Evolutionary conservation across 768 basidiomycete species (phyloP).

Genomic region (Boletus sp.): DNA sequence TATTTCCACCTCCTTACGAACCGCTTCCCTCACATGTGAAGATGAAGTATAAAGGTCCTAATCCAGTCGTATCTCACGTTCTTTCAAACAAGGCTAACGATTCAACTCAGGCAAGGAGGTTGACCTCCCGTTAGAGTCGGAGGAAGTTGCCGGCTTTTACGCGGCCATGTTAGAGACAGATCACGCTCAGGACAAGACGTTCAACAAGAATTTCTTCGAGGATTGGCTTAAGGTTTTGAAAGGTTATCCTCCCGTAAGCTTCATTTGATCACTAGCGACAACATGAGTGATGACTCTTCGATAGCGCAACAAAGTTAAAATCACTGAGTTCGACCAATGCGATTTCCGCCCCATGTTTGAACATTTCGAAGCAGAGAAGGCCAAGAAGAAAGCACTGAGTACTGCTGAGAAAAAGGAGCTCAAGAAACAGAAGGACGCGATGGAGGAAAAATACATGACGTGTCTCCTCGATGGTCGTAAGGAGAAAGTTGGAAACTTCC

Average conservation of each 20-base stretch:
- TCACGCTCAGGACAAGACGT: slow-evolving; percentile 83
- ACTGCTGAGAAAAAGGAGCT: slow-evolving; percentile 86
- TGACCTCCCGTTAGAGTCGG: slow-evolving; percentile 78
- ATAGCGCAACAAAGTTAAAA: slow-evolving; percentile 71
- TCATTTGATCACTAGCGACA: slow-evolving; percentile 4
- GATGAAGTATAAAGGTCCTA: slow-evolving; percentile 92
- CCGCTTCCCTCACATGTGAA: slow-evolving; percentile 78
- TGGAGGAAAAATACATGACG: slow-evolving; percentile 80
- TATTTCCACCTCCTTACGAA: slow-evolving; percentile 95
- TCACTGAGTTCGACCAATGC: slow-evolving; percentile 74
- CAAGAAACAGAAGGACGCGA: slow-evolving; percentile 80
- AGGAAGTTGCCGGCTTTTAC: slow-evolving; percentile 98
- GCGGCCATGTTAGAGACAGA: slow-evolving; percentile 90
- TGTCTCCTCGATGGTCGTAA: slow-evolving; percentile 95
- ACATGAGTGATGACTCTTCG: slow-evolving; percentile 7
- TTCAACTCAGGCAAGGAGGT: slow-evolving; percentile 64
- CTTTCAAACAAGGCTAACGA: slow-evolving; percentile 15
- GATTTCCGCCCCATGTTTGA: slow-evolving; percentile 96
- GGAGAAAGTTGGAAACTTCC: slow-evolving; percentile 98
- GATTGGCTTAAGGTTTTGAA: slow-evolving; percentile 82
- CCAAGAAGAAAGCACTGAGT: slow-evolving; percentile 86
- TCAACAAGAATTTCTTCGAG: slow-evolving; percentile 94
- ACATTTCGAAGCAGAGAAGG: slow-evolving; percentile 88
- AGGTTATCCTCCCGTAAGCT: slow-evolving; percentile 78
- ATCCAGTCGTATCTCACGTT: slow-evolving; percentile 10